These are phyloP conservation scores for Venturia carpophila DNA, from an alignment of 2,329 filamentous ascomycete species.

Conservation along the genomic window DNA sequence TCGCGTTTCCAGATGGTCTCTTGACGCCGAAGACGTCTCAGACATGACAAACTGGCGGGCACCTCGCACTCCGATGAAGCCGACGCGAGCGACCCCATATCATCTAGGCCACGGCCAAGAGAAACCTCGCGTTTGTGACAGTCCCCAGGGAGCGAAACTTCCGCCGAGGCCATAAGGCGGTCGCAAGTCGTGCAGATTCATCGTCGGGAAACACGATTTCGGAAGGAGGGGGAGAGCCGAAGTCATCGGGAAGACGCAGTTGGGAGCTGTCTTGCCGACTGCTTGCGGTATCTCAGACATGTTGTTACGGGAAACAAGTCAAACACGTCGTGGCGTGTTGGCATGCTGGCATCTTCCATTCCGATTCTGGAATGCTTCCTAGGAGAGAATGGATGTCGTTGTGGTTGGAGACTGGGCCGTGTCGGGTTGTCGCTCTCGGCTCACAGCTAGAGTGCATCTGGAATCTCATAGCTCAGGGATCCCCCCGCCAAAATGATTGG, in stretches of 20 bases:
- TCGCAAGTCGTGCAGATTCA: neutral
- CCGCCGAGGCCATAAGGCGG: neutral
- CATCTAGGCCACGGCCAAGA: neutral
- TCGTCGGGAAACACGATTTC: neutral
- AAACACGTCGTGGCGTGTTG: too few relatives aligned
- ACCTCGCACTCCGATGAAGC: neutral
- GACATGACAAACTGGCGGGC: neutral
- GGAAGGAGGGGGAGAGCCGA: slow-evolving; percentile 6
- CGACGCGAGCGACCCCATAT: neutral
- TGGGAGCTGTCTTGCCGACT: neutral
- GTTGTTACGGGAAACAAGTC: too few relatives aligned
- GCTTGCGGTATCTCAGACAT: too few relatives aligned
- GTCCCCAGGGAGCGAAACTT: neutral
- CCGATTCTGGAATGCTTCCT: too few relatives aligned
- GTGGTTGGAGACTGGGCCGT: neutral
- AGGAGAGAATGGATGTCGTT: neutral
- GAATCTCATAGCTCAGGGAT: too few relatives aligned
- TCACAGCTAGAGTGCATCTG: neutral
- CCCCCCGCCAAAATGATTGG: neutral
- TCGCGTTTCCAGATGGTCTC: slow-evolving; percentile 1
- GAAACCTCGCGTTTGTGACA: neutral
- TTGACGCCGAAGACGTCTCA: slow-evolving; percentile 9
- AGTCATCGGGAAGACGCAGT: neutral
- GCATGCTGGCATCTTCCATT: too few relatives aligned
- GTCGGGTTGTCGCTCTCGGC: neutral